These are phyloP conservation scores for Phialocephala subalpina DNA, from an alignment of 2,329 filamentous ascomycete genomes.

Conservation along the genomic window DNA sequence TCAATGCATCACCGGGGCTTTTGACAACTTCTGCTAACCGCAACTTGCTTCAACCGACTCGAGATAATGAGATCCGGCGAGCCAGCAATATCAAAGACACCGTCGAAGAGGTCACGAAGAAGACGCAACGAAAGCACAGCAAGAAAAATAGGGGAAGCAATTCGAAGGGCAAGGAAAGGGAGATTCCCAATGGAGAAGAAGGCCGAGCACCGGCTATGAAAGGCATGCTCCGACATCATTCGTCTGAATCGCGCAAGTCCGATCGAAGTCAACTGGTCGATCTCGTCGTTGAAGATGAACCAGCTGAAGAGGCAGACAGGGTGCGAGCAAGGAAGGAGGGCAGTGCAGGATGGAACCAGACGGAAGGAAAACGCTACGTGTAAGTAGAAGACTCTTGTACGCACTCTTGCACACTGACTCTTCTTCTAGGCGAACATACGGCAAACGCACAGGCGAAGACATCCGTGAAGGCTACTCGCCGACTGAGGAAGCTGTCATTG, in stretches of 20 bases:
- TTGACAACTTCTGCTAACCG: conserved; percentile 63
- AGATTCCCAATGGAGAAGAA: conserved; percentile 39
- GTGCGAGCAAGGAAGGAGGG: conserved; percentile 69
- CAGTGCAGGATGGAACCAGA: conserved; percentile 65
- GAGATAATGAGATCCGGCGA: conserved; percentile 43
- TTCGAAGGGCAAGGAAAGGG: conserved; percentile 41
- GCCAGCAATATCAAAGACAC: conserved; percentile 49
- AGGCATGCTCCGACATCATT: conserved; percentile 54
- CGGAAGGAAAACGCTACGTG: conserved; percentile 62
- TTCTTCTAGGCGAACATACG: conserved; percentile 50
- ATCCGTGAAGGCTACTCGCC: conserved; percentile 63
- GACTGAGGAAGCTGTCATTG: conserved; percentile 51
- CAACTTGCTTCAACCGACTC: conserved; percentile 60
- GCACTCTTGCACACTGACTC: not conserved
- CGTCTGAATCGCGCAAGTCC: conserved; percentile 59
- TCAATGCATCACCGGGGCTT: conserved; percentile 58
- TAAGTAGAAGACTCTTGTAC: conserved; percentile 42
- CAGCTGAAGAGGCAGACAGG: conserved; percentile 68
- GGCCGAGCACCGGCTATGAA: conserved; percentile 42
- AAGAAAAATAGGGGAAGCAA: conserved; percentile 36
- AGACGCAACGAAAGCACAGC: conserved; percentile 41
- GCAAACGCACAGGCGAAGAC: conserved; percentile 55
- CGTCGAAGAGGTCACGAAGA: conserved; percentile 44
- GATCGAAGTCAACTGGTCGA: conserved; percentile 71
- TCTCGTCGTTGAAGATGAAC: conserved; percentile 69